Evolutionary conservation across 306 rosid species (phyloP).

Genomic region (Lathyrus aphaca): DNA sequence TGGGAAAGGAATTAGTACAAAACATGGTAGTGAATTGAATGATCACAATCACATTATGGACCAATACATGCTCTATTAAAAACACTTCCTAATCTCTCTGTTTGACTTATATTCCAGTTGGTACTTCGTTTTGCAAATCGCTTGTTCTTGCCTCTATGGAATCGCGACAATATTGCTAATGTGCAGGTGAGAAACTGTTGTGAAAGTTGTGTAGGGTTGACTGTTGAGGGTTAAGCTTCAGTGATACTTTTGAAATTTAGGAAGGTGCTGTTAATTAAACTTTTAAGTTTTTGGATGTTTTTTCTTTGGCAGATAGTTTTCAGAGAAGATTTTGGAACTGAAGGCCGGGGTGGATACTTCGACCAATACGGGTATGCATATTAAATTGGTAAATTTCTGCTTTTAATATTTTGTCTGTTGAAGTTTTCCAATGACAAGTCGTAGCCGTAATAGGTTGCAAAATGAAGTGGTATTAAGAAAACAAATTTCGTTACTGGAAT

Average conservation of each 20-base stretch:
- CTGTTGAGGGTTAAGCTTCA: conserved; percentile 8
- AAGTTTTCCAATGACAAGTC: conserved; percentile 17
- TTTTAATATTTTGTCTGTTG: conserved; percentile 10
- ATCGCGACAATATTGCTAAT: conserved; percentile 91
- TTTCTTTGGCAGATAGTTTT: conserved; percentile 77
- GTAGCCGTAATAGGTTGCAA: conserved; percentile 28
- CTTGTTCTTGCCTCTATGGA: conserved; percentile 91
- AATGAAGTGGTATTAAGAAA: conserved; percentile 28
- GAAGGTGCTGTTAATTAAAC: conserved; percentile 23
- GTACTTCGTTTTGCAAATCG: conserved; percentile 99
- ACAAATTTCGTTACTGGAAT: background rate
- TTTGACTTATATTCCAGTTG: conserved; percentile 61
- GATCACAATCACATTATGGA: conserved; percentile 27
- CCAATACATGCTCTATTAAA: conserved; percentile 28
- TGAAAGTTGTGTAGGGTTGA: conserved; percentile 21
- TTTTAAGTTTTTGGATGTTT: conserved; percentile 26
- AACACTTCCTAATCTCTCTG: conserved; percentile 45
- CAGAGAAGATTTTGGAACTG: conserved; percentile 98
- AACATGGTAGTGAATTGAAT: conserved; percentile 69
- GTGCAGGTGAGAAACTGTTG: conserved; percentile 72
- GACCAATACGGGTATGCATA: conserved; percentile 87
- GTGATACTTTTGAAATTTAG: conserved; percentile 21
- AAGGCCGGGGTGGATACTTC: conserved; percentile 99
- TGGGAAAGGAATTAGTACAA: conserved; percentile 98
- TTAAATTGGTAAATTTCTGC: conserved; percentile 3